These are phyloP conservation scores for Trichoderma asperelloides DNA, from an alignment of 495 filamentous ascomycete species.

Conservation along the genomic window DNA sequence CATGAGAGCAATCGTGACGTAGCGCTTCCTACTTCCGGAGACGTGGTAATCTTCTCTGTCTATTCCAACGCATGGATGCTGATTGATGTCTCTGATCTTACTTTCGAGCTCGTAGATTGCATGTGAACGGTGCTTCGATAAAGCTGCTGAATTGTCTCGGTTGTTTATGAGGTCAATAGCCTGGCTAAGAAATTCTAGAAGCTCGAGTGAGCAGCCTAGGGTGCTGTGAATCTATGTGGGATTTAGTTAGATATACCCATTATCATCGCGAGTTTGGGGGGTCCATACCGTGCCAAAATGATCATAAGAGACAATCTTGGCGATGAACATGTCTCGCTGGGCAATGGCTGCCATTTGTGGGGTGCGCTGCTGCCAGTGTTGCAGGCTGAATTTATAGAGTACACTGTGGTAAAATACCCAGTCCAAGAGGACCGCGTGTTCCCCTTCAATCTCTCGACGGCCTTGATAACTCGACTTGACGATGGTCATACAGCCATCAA, in stretches of 20 bases:
- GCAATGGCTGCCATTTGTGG: background rate
- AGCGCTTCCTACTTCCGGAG: background rate
- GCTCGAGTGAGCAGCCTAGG: background rate
- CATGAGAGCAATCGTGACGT: background rate
- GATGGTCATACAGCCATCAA: constrained; percentile 5
- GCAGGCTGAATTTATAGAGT: constrained; percentile 23
- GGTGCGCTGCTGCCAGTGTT: constrained; percentile 19
- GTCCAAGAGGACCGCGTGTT: constrained; percentile 21
- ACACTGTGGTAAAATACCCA: constrained; percentile 33
- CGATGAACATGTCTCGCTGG: background rate
- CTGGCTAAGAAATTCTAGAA: background rate
- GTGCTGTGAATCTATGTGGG: background rate
- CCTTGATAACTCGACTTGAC: background rate
- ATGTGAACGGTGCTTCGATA: background rate
- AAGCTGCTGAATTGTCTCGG: background rate
- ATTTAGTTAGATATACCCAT: background rate
- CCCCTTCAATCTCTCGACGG: constrained; percentile 10
- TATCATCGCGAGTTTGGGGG: background rate
- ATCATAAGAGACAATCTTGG: background rate
- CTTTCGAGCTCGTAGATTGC: background rate
- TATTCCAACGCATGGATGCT: background rate
- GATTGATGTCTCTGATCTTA: background rate
- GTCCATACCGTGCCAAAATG: background rate
- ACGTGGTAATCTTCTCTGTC: constrained; percentile 5
- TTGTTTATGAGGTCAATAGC: background rate